Conservation (phyloP, 441 rosid genomes). For the Flueggea neowawraea region DNA sequence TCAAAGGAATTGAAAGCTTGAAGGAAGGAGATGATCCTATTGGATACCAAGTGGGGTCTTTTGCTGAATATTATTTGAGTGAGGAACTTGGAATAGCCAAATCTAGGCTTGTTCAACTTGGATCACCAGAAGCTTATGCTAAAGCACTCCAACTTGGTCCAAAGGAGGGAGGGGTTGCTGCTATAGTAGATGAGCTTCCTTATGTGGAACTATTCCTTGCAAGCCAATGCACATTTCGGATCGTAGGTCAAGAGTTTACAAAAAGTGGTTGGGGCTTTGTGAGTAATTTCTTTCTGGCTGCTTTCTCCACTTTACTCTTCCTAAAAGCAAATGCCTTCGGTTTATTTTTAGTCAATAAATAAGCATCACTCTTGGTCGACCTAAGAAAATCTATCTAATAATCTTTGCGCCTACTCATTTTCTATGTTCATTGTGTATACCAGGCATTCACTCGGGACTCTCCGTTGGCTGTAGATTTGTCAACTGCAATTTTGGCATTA, state of each 20-base stretch:
- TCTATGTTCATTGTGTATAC: background rate
- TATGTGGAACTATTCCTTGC: constrained; percentile 79
- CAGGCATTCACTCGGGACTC: constrained; percentile 94
- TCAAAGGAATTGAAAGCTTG: constrained; percentile 76
- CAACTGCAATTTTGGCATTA: constrained; percentile 74
- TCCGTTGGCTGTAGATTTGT: constrained; percentile 73
- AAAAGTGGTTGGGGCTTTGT: constrained; percentile 95
- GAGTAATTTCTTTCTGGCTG: constrained; percentile 29
- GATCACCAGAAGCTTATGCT: constrained; percentile 78
- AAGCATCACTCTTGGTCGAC: no score
- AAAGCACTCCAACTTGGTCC: constrained; percentile 68
- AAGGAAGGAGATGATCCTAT: constrained; percentile 53
- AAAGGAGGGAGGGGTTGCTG: constrained; percentile 74
- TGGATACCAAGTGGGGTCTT: constrained; percentile 86
- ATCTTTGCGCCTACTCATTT: background rate
- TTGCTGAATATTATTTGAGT: constrained; percentile 62
- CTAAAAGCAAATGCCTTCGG: background rate
- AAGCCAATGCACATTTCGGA: constrained; percentile 63
- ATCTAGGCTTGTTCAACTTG: constrained; percentile 69
- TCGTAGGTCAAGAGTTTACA: constrained; percentile 81
- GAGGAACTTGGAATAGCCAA: constrained; percentile 67
- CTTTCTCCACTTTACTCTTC: background rate
- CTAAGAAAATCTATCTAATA: background rate
- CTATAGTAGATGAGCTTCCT: constrained; percentile 82
- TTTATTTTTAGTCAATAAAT: no score